phyloP scores from a whole-genome alignment of 179 eudicot species.

The Beta corolliflora region DNA sequence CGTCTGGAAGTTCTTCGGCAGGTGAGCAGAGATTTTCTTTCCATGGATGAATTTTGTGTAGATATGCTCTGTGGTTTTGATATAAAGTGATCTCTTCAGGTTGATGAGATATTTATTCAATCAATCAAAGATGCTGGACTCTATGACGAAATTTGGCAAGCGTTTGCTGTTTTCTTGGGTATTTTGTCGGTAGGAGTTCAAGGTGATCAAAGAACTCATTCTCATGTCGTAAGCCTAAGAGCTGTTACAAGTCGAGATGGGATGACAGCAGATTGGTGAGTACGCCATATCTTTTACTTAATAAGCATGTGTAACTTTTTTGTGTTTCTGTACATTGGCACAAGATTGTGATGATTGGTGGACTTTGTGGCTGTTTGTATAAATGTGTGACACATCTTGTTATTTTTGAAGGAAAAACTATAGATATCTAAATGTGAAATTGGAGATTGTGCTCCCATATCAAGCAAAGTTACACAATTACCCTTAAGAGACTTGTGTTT shows the following conservation, averaged over 20 bases:
- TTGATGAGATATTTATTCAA: constrained; percentile 93
- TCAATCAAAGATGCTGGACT: constrained; percentile 86
- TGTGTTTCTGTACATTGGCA: not conserved
- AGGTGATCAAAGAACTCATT: constrained; percentile 97
- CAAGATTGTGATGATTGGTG: not conserved
- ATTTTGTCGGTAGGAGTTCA: constrained; percentile 87
- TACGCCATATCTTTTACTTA: not conserved
- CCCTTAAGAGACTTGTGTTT: too few relatives aligned
- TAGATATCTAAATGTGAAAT: too few relatives aligned
- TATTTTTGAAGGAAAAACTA: not conserved
- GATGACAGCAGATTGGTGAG: constrained; percentile 97
- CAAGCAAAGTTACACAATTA: too few relatives aligned
- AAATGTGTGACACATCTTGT: not conserved
- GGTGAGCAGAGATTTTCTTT: constrained; percentile 36
- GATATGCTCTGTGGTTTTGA: not conserved
- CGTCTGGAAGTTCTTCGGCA: constrained; percentile 70
- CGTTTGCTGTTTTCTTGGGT: constrained; percentile 90
- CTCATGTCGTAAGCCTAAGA: constrained; percentile 83
- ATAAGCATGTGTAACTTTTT: not conserved
- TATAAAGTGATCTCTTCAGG: constrained; percentile 39
- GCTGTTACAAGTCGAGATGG: constrained; percentile 98
- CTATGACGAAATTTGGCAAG: constrained; percentile 96
- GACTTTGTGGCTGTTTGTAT: not conserved
- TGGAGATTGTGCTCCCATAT: too few relatives aligned
- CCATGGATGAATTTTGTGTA: not conserved